Evolutionary conservation across 2,329 filamentous ascomycete genomes (phyloP).

Genomic region (Fusarium sp.): DNA sequence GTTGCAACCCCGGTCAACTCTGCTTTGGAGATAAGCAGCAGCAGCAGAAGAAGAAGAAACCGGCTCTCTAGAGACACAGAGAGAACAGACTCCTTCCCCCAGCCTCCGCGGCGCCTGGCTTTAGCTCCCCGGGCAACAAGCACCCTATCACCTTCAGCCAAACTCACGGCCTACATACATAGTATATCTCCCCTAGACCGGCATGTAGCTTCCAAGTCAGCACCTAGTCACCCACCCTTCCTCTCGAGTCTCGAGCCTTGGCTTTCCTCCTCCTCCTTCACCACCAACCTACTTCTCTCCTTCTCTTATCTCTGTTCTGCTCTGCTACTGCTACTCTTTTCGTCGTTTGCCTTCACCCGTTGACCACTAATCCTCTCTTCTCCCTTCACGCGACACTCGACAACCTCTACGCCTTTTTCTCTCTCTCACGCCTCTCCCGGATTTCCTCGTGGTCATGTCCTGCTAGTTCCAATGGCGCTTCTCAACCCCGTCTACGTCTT

Average conservation of each 20-base stretch:
- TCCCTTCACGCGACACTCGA: neutral
- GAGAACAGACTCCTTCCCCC: too few species aligned
- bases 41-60: too few species aligned
- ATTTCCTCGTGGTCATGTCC: slow-evolving; percentile 39
- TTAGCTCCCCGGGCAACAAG: slow-evolving; percentile 28
- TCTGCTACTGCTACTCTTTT: neutral
- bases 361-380: slow-evolving; percentile 17
- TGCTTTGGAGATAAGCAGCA: too few species aligned
- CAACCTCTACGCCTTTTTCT: too few species aligned
- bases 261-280: slow-evolving; percentile 5
- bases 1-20: too few species aligned
- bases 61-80: too few species aligned
- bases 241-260: slow-evolving; percentile 6
- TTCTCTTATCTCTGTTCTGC: neutral
- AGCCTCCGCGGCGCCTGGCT: slow-evolving; percentile 29
- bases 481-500: slow-evolving; percentile 70
- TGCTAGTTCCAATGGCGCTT: slow-evolving; percentile 62
- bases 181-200: slow-evolving; percentile 23
- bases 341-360: neutral
- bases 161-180: slow-evolving; percentile 15
- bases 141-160: slow-evolving; percentile 31
- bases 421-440: slow-evolving; percentile 18
- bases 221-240: slow-evolving; percentile 19
- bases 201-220: slow-evolving; percentile 21
- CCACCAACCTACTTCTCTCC: neutral